Evolutionary conservation across 2,329 filamentous ascomycete genomes (phyloP), one percentile per base, ranked within the genome.

Genomic region (Thelonectria rubi): DNA sequence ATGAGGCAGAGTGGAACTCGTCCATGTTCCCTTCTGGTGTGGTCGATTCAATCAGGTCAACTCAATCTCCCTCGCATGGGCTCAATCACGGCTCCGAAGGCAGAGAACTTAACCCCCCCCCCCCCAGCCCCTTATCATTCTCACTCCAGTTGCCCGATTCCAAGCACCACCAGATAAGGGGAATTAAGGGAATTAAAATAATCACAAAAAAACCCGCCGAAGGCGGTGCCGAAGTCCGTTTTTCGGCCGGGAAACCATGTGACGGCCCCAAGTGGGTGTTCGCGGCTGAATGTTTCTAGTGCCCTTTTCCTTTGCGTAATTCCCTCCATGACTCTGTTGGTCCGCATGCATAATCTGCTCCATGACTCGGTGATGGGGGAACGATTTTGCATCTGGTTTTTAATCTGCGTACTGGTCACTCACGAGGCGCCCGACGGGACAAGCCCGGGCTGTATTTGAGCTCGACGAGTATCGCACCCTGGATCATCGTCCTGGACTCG

Each of bases 161-260:
- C 57, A 54, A 24, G 3, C 21, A 26, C 30, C 4, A 14, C 34
- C 34, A 37, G 34, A 37, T 37, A 14, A 14, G 15, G 10, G 10
- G 9, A 11, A 14, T 3, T 37, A 14, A 14, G 15, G 10, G 10
- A 34, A 11, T 3, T 3, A 14, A 37, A 5, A 15, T 15, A 37
- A 37, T n/a, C n/a, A 10, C 6, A 15, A 37, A 14, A 37, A 37
- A 37, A 37, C 34, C 8, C 34, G 34, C 47, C 60, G 61, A 49
- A 15, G 17, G 62, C 50, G 68, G 63, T 56, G 58, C 65, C 65
- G 65, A 70, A 64, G 48, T 46, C 63, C 65, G 66, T 26, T 43
- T 59, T 57, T 63, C 56, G 63, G 68, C 68, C 60, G 64, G 52
- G 42, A 54, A 21, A 24, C 42, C 53, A 30, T 20, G 26, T 56